A percentile compares a stretch with the other conserved stretches of the same genome.
Conservation (phyloP, 2,329 filamentous ascomycete species). For the Trichoderma endophyticum region DNA sequence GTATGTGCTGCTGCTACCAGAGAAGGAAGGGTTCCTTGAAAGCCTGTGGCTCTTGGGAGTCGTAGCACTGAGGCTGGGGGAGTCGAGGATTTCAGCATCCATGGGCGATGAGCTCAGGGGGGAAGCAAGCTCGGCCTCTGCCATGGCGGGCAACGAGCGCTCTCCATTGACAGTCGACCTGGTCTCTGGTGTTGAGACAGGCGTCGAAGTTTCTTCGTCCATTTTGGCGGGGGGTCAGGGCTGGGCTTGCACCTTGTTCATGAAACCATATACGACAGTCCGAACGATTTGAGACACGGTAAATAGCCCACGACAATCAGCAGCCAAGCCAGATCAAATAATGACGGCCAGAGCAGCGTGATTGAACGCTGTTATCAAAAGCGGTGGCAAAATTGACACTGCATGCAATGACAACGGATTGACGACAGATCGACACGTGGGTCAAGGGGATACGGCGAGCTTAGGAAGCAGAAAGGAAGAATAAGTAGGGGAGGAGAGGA, state of each 20-base stretch:
- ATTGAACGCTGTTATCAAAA: neutral
- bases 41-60: slow-evolving; percentile 52
- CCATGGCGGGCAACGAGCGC: slow-evolving; percentile 30
- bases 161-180: slow-evolving; percentile 1
- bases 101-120: slow-evolving; percentile 43
- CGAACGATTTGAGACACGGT: neutral
- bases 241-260: neutral
- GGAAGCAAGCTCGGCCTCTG: slow-evolving; percentile 40
- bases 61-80: slow-evolving; percentile 49
- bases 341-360: neutral
- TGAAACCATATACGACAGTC: neutral
- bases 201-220: slow-evolving; percentile 16
- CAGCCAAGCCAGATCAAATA: neutral
- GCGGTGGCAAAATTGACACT: slow-evolving; percentile 2
- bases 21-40: slow-evolving; percentile 77
- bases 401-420: neutral
- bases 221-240: neutral
- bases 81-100: slow-evolving; percentile 45
- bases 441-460: neutral
- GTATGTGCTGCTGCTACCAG: slow-evolving; percentile 78
- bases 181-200: slow-evolving; percentile 5
- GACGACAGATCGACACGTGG: neutral
- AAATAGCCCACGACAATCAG: neutral
- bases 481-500: neutral
- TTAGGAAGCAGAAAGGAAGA: neutral